A percentile compares a stretch with the other conserved stretches of the same genome.
phyloP scores from a whole-genome alignment of 2,329 filamentous ascomycete species.

The Apiospora aurea region DNA sequence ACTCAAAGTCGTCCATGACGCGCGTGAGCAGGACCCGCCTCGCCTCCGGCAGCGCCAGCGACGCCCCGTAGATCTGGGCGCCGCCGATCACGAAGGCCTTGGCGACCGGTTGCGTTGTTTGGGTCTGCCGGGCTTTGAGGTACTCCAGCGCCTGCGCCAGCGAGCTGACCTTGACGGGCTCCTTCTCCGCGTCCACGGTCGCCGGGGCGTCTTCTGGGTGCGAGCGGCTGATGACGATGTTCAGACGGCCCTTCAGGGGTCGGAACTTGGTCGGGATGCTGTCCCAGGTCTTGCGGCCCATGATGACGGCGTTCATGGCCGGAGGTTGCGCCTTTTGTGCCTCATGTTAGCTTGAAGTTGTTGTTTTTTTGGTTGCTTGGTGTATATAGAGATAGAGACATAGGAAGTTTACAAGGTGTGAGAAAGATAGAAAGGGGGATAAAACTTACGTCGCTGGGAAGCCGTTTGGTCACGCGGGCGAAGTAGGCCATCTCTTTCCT shows the following conservation, averaged over 20 bases:
- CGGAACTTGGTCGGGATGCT: conserved; percentile 81
- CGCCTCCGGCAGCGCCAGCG: conserved; percentile 65
- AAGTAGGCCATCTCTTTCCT: conserved; percentile 96
- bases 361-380: too few species aligned
- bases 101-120: conserved; percentile 46
- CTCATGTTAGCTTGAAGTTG: too few species aligned
- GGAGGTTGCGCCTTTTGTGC: conserved; percentile 41
- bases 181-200: conserved; percentile 41
- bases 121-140: conserved; percentile 40
- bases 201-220: conserved; percentile 36
- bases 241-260: conserved; percentile 80
- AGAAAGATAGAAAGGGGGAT: too few species aligned
- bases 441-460: conserved; percentile 43
- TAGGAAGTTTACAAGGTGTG: too few species aligned
- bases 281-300: conserved; percentile 98
- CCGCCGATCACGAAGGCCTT: conserved; percentile 90
- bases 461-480: conserved; percentile 81
- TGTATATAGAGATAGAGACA: too few species aligned
- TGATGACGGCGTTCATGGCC: conserved; percentile 79
- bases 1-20: conserved; percentile 73
- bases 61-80: conserved; percentile 80
- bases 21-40: conserved; percentile 73
- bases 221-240: conserved; percentile 78
- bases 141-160: conserved; percentile 64
- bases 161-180: conserved; percentile 65